These are phyloP conservation scores for Nitzschia inconspicua DNA, from an alignment of 108 stramenopile species.

Conservation along the genomic window DNA sequence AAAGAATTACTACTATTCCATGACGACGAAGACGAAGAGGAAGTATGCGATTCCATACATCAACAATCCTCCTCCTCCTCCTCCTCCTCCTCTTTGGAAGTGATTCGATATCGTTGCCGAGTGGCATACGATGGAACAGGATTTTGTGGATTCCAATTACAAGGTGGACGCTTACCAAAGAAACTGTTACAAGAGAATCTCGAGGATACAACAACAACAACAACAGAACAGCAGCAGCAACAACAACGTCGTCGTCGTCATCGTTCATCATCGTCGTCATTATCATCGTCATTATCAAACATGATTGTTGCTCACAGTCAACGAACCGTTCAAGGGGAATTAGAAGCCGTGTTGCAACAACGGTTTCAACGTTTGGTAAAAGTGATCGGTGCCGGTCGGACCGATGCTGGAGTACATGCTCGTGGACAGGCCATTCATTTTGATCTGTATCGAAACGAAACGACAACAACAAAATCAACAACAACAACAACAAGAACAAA, in stretches of 20 bases:
- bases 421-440: slow-evolving; percentile 87
- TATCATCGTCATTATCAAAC: not conserved
- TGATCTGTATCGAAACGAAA: slow-evolving; percentile 45
- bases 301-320: not conserved
- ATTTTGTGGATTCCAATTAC: slow-evolving; percentile 57
- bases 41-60: not conserved
- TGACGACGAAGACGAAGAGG: not conserved
- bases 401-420: slow-evolving; percentile 82
- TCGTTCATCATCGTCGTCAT: not conserved
- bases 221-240: slow-evolving; percentile 1
- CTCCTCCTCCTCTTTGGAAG: no score
- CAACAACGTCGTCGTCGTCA: not conserved
- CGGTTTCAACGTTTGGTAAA: slow-evolving; percentile 58
- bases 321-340: slow-evolving; percentile 55
- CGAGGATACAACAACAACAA: not conserved
- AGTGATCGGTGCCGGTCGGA: slow-evolving; percentile 75
- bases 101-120: slow-evolving; percentile 49
- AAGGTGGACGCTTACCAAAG: slow-evolving; percentile 6
- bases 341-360: slow-evolving; percentile 53
- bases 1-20: no score
- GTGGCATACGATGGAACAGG: slow-evolving; percentile 61
- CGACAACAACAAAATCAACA: not conserved
- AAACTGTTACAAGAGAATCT: not conserved
- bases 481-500: not conserved
- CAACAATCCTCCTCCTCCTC: not conserved